Conservation (phyloP, 2,329 filamentous ascomycete species). For the Neocucurbitaria cava region DNA sequence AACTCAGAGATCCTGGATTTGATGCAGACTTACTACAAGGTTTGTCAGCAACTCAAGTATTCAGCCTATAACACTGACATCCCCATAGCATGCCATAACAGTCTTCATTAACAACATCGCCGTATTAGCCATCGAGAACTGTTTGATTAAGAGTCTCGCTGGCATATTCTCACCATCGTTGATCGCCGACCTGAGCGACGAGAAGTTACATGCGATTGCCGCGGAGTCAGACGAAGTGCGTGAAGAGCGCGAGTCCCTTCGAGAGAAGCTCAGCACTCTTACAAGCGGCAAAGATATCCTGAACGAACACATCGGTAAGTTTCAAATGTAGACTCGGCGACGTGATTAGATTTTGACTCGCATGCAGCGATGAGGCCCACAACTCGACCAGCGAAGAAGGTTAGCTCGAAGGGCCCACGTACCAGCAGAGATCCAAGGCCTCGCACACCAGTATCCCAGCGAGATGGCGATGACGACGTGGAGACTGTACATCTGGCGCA, state of each 20-base stretch:
- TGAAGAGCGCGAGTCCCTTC: slow-evolving; percentile 15
- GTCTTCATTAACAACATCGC: slow-evolving; percentile 38
- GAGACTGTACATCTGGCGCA: not conserved
- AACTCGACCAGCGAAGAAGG: not conserved
- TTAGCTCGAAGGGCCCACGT: not conserved
- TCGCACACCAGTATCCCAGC: not conserved
- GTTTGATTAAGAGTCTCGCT: slow-evolving; percentile 27
- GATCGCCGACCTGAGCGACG: slow-evolving; percentile 26
- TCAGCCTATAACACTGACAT: slow-evolving; percentile 7
- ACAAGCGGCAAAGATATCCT: slow-evolving; percentile 20
- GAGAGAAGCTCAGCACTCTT: slow-evolving; percentile 20
- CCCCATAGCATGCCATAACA: slow-evolving; percentile 24
- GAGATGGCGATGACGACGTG: not conserved
- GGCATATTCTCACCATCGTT: slow-evolving; percentile 29
- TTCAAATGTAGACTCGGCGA: not conserved
- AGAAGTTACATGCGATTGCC: slow-evolving; percentile 27
- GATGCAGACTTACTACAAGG: slow-evolving; percentile 38
- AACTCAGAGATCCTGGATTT: slow-evolving; percentile 35
- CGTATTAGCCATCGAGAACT: slow-evolving; percentile 35
- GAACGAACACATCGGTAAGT: slow-evolving; percentile 21
- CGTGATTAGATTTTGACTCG: not conserved
- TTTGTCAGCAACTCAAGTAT: not conserved
- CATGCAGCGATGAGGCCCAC: slow-evolving; percentile 8
- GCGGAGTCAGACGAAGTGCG: slow-evolving; percentile 32
- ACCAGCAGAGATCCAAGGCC: not conserved